Percentiles rank a stretch among this genome's conserved stretches.
Evolutionary conservation across 2,329 filamentous ascomycete species (phyloP).

Genomic region (Rutstroemia sydowiana): DNA sequence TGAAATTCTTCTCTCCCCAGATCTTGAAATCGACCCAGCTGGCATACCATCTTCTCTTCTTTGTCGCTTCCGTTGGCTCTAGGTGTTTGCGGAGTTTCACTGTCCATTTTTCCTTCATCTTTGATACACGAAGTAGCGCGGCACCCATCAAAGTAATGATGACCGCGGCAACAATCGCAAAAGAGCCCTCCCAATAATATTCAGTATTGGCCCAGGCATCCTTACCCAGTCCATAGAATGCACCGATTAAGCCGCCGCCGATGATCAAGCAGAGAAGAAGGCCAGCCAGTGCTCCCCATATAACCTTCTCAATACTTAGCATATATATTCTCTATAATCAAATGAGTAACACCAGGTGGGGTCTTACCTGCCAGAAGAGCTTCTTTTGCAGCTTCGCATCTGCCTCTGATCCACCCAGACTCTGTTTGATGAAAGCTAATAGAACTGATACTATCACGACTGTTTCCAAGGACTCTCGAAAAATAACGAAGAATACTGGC

Average conservation of each 20-base stretch:
- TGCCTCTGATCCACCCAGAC: conserved; percentile 55
- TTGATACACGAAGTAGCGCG: conserved; percentile 71
- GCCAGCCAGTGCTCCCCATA: conserved; percentile 46
- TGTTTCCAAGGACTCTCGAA: conserved; percentile 77
- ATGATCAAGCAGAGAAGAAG: conserved; percentile 51
- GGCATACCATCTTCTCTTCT: conserved; percentile 18
- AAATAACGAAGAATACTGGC: conserved; percentile 84
- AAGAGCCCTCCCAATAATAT: conserved; percentile 74
- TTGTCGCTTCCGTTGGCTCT: conserved; percentile 34
- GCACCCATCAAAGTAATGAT: conserved; percentile 80
- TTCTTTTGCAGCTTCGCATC: conserved; percentile 59
- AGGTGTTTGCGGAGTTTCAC: conserved; percentile 69
- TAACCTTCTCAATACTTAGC: conserved; percentile 38
- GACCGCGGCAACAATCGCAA: conserved; percentile 64
- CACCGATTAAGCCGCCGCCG: conserved; percentile 54
- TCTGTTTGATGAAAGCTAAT: conserved; percentile 77
- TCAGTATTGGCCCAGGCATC: conserved; percentile 63
- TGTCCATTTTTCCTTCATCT: conserved; percentile 83
- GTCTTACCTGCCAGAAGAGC: conserved; percentile 48
- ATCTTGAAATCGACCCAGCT: conserved; percentile 46
- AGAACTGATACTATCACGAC: conserved; percentile 83
- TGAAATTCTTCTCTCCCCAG: conserved; percentile 70
- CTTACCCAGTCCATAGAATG: conserved; percentile 57
- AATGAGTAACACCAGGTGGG: no score
- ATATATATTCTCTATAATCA: not conserved